Percentiles rank a stretch among this genome's conserved stretches.
phyloP scores from a whole-genome alignment of 495 filamentous ascomycete genomes.

The Penicillium odoratum region DNA sequence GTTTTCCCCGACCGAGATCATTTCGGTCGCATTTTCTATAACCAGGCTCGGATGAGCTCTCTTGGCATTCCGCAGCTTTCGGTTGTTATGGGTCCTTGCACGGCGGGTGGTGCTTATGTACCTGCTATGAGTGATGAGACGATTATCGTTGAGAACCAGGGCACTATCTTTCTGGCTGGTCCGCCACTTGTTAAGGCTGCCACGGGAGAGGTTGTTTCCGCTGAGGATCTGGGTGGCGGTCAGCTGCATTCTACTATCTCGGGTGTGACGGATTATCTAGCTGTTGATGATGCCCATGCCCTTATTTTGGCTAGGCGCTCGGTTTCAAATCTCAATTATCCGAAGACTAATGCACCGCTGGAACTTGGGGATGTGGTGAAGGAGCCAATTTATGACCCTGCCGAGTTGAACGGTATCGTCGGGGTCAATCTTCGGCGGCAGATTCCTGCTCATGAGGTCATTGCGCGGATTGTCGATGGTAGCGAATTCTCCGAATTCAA shows the following conservation, averaged over 20 bases:
- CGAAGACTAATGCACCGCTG: slow-evolving; percentile 37
- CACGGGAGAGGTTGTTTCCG: slow-evolving; percentile 89
- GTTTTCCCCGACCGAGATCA: slow-evolving; percentile 96
- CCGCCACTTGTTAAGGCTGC: slow-evolving; percentile 96
- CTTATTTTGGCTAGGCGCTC: slow-evolving; percentile 82
- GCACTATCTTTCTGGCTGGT: slow-evolving; percentile 94
- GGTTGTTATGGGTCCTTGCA: slow-evolving; percentile 98
- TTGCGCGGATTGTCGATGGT: slow-evolving; percentile 91
- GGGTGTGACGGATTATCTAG: slow-evolving; percentile 95
- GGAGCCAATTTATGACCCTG: slow-evolving; percentile 80
- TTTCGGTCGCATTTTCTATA: slow-evolving; percentile 97
- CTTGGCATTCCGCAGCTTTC: slow-evolving; percentile 88
- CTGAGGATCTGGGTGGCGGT: slow-evolving; percentile 94
- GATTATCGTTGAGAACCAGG: slow-evolving; percentile 93
- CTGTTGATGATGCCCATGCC: slow-evolving; percentile 92
- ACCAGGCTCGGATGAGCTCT: slow-evolving; percentile 86
- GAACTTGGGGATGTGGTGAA: slow-evolving; percentile 34
- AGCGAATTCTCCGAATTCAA: slow-evolving; percentile 94
- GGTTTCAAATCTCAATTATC: slow-evolving; percentile 87
- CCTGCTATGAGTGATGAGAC: slow-evolving; percentile 96
- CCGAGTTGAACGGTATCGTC: slow-evolving; percentile 84
- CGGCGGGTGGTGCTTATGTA: slow-evolving; percentile 93
- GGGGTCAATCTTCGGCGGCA: slow-evolving; percentile 84
- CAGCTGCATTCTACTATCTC: slow-evolving; percentile 85
- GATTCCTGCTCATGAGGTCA: slow-evolving; percentile 84